Percentiles rank a stretch among this genome's conserved stretches.
These are phyloP conservation scores for Nicotiana otophora DNA, from an alignment of 257 asterid genomes.

Conservation along the genomic window DNA sequence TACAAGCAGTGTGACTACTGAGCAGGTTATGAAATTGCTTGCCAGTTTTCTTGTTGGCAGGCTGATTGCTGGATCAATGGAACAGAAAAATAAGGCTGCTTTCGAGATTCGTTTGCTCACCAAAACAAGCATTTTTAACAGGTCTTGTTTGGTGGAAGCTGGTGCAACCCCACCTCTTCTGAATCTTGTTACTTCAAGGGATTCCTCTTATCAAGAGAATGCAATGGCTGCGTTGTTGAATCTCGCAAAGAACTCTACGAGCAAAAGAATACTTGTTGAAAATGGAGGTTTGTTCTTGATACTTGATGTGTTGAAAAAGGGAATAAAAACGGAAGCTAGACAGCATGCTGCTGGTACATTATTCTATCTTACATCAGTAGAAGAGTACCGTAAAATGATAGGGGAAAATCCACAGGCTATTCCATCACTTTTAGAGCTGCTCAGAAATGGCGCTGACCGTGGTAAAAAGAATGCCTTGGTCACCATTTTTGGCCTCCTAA, in stretches of 20 bases:
- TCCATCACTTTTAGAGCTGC: conserved; percentile 40
- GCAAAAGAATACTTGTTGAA: conserved; percentile 38
- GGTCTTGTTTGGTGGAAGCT: conserved; percentile 75
- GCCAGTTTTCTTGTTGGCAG: conserved; percentile 44
- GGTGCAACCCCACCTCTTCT: conserved; percentile 49
- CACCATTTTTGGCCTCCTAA: conserved; percentile 49
- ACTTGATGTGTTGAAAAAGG: conserved; percentile 38
- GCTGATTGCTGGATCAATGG: conserved; percentile 33
- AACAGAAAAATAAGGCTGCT: conserved; percentile 41
- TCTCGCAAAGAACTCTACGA: conserved; percentile 43
- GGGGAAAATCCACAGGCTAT: conserved; percentile 46
- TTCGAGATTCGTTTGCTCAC: conserved; percentile 73
- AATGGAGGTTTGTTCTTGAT: conserved; percentile 45
- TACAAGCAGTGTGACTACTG: conserved; percentile 37
- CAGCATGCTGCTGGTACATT: conserved; percentile 70
- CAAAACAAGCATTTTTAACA: conserved; percentile 63
- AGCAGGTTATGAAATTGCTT: conserved; percentile 44
- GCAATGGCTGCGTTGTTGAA: conserved; percentile 56
- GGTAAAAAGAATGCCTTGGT: conserved; percentile 58
- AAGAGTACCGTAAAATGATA: conserved; percentile 45
- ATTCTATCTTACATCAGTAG: conserved; percentile 69
- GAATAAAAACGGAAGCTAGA: conserved; percentile 49
- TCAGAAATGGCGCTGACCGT: conserved; percentile 38
- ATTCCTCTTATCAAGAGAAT: conserved; percentile 45
- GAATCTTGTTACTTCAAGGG: conserved; percentile 25